Evolutionary conservation across 2,329 filamentous ascomycete genomes (phyloP).

Genomic region (Tothia fuscella): DNA sequence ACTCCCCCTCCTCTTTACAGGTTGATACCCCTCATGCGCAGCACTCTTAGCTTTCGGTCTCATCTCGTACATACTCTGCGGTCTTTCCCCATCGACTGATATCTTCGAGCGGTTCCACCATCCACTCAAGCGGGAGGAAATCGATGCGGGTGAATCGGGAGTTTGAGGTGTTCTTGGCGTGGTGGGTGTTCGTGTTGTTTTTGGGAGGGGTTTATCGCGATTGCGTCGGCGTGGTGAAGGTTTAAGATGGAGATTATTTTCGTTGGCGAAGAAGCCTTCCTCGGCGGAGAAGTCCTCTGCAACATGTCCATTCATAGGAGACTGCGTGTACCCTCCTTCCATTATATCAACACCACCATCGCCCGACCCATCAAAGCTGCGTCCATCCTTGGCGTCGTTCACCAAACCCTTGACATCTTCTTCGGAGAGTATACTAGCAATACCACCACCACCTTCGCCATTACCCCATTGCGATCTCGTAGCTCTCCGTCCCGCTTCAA

Average conservation of each 20-base stretch:
- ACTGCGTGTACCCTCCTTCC: no score
- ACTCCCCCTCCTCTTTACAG: constrained; percentile 21
- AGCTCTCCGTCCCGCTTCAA: constrained; percentile 43
- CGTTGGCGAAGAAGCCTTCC: neutral
- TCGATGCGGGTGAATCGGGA: constrained; percentile 3
- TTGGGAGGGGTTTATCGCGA: constrained; percentile 4
- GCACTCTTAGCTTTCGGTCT: constrained; percentile 1
- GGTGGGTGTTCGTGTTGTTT: neutral
- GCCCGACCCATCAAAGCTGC: constrained; percentile 12
- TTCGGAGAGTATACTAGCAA: constrained; percentile 31
- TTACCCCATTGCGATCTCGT: constrained; percentile 24
- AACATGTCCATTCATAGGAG: constrained; percentile 10
- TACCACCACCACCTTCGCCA: constrained; percentile 20
- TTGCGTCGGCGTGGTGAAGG: neutral
- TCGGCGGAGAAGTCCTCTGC: neutral
- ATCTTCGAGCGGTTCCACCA: constrained; percentile 7
- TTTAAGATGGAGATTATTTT: neutral
- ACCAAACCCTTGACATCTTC: constrained; percentile 35
- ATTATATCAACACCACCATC: no score
- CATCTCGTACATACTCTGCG: constrained; percentile 5
- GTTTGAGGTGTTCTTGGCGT: neutral
- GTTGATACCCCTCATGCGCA: neutral
- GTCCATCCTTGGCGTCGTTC: constrained; percentile 19
- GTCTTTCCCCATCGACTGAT: neutral
- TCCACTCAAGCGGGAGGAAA: constrained; percentile 1